Base-by-base conservation (phyloP, 2,329 filamentous ascomycete species). In the Nemania abortiva region DNA sequence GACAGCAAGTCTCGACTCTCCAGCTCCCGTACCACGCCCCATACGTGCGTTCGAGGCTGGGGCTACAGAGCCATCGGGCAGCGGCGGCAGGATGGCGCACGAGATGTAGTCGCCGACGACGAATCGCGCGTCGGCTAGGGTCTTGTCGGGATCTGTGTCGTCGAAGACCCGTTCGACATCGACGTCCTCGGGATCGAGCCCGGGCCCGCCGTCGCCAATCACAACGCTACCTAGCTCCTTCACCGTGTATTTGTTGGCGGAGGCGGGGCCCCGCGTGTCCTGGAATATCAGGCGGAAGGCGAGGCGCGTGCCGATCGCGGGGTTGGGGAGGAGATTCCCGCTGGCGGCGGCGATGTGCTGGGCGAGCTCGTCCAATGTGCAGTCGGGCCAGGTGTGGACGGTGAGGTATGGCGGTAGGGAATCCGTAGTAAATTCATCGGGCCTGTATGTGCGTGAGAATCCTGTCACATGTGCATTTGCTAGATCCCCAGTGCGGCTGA, bases 81-180 rank as follows among this genome's bases (percentile, higher is more conserved):
- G 82, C 0, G 93, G 93, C 50, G 93, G 90, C 65, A 95, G 84
- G 68, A 97, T 90, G 5, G 93, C 92, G 78, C 93, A 95, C 66
- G 91, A 91, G 49, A 98, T 86, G 77, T 92, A 97, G 80, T 98
- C 95, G 0, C 95, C 95, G 70, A 96, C 91, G 11, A 97, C 91
- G 76, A 97, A 97, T 24, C 91, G 88, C 39, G 88, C 90, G 63
- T 97, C 93, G 45, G 85, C 85, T 37, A 98, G 82, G 9, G 92
- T 95, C 82, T 91, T 95, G 31, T 90, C 85, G 11, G 89, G 87
- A 31, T 93, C 82, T 3, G 80, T 79, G 27, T 82, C 81, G 2
- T 79, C 77, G 6, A 79, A 75, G 20, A 80, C 81, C 22, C 79
- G 75, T 58, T 81, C 80, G 39, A 81, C 81, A 10, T 83, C 81